Conservation (phyloP, 108 stramenopile species). For the Fistulifera pelliculosa region DNA sequence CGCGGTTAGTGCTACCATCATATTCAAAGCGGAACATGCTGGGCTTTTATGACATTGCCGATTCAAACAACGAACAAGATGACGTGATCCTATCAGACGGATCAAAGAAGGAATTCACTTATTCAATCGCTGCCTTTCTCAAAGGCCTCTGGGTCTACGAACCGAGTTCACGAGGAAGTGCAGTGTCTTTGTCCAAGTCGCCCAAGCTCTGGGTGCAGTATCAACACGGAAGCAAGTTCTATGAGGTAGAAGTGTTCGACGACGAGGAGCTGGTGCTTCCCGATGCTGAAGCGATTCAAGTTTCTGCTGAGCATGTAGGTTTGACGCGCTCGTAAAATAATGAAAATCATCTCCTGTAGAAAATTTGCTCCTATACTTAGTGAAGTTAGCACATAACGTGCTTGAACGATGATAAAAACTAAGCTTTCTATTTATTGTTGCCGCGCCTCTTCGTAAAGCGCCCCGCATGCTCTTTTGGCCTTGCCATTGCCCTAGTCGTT, state of each 20-base stretch:
- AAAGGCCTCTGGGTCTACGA: too few relatives aligned
- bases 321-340: too few relatives aligned
- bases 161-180: too few relatives aligned
- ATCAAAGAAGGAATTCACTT: too few relatives aligned
- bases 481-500: constrained; percentile 48
- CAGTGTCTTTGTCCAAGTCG: too few relatives aligned
- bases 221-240: constrained; percentile 19
- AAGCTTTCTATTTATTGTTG: constrained; percentile 7
- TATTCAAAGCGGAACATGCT: constrained; percentile 50
- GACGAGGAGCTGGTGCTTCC: constrained; percentile 17
- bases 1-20: constrained; percentile 35
- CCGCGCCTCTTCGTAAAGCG: background rate
- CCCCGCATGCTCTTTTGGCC: constrained; percentile 15
- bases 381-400: too few relatives aligned
- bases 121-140: too few relatives aligned
- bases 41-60: constrained; percentile 55
- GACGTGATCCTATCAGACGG: too few relatives aligned
- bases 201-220: constrained; percentile 10
- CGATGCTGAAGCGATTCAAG: background rate
- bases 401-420: too few relatives aligned
- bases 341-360: background rate
- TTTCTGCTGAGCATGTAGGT: background rate
- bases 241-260: constrained; percentile 27
- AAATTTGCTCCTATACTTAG: too few relatives aligned
- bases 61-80: background rate